phyloP scores from a whole-genome alignment of 1,139 yeast genomes.

The Hansenula lynferdii region DNA sequence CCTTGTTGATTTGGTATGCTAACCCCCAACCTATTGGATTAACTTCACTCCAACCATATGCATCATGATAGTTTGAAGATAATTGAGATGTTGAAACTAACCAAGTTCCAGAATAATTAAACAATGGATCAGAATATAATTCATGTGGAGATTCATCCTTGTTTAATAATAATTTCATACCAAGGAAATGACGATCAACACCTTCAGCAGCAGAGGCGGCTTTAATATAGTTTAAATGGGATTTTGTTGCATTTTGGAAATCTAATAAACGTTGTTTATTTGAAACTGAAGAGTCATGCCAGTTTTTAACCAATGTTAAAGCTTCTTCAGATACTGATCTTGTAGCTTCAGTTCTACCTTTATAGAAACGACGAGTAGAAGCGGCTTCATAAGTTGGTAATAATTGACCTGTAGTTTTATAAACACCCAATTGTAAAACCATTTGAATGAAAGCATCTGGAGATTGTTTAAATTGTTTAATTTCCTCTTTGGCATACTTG shows the following conservation, averaged over 20 bases:
- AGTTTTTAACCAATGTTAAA: slow-evolving; percentile 65
- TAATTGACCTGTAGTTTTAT: slow-evolving; percentile 72
- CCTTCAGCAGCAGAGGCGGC: slow-evolving; percentile 86
- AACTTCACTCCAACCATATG: slow-evolving; percentile 97
- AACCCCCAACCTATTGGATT: slow-evolving; percentile 91
- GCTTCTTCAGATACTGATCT: slow-evolving; percentile 82
- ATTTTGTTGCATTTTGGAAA: slow-evolving; percentile 67
- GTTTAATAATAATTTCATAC: slow-evolving; percentile 69
- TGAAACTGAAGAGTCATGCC: slow-evolving; percentile 58
- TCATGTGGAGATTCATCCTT: slow-evolving; percentile 62
- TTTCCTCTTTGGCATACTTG: slow-evolving; percentile 67
- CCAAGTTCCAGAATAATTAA: slow-evolving; percentile 77
- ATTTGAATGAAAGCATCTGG: slow-evolving; percentile 80
- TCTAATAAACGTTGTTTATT: slow-evolving; percentile 58
- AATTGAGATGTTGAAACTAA: slow-evolving; percentile 85
- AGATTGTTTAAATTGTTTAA: slow-evolving; percentile 63
- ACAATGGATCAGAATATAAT: slow-evolving; percentile 73
- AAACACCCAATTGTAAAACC: slow-evolving; percentile 72
- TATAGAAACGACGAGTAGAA: slow-evolving; percentile 82
- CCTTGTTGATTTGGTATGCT: slow-evolving; percentile 88
- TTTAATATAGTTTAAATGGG: slow-evolving; percentile 71
- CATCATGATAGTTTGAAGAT: slow-evolving; percentile 82
- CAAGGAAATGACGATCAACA: slow-evolving; percentile 91
- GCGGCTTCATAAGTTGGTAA: slow-evolving; percentile 97
- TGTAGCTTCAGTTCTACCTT: slow-evolving; percentile 96